These are phyloP conservation scores for Emergomyces africanus DNA, from an alignment of 2,329 filamentous ascomycete genomes.

Conservation along the genomic window DNA sequence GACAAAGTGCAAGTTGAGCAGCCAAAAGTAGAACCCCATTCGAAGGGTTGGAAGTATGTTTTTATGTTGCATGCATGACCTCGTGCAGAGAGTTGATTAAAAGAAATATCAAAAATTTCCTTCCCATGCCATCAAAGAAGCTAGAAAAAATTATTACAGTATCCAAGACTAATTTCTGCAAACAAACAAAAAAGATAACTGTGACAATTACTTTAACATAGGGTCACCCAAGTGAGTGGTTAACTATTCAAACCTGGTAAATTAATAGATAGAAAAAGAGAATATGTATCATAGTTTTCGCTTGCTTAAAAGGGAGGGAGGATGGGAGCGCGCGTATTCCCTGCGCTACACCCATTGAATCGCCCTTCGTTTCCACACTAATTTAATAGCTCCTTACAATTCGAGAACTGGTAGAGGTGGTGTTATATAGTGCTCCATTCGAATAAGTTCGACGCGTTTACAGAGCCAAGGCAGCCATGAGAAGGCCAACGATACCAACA, in stretches of 20 bases:
- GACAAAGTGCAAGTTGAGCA: neutral
- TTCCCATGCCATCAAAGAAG: neutral
- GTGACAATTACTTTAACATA: neutral
- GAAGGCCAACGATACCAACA: slow-evolving; percentile 22
- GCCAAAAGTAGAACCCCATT: neutral
- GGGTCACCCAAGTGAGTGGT: neutral
- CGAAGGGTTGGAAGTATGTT: neutral
- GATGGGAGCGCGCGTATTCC: neutral
- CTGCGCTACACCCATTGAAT: neutral
- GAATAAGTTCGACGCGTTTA: slow-evolving; percentile 11
- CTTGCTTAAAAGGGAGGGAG: neutral
- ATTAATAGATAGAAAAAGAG: neutral
- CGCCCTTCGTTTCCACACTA: neutral
- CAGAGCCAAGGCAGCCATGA: slow-evolving; percentile 26
- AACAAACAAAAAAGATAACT: neutral
- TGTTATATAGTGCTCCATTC: neutral
- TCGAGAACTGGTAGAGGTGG: neutral
- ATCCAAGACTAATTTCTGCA: neutral
- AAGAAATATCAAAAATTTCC: neutral
- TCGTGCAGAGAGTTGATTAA: neutral
- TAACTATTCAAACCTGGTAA: neutral
- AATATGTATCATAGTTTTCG: neutral
- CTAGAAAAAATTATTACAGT: neutral
- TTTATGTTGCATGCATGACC: neutral
- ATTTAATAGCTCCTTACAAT: neutral